Conservation (phyloP, 352 stramenopile species). For the Phytophthora brassicae region DNA sequence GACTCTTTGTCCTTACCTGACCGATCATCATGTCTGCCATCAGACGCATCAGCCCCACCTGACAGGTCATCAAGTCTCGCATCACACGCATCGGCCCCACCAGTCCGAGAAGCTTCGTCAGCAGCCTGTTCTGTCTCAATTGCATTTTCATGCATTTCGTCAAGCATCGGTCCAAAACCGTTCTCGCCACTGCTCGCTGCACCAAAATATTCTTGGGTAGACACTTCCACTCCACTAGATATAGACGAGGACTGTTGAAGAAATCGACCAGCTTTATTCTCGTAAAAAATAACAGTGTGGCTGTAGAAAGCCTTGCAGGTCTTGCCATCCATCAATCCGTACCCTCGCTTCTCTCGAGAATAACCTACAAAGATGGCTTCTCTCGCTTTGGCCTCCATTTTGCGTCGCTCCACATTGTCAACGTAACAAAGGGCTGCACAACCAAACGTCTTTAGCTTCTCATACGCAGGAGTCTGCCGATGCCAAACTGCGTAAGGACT, state of each 20-base stretch:
- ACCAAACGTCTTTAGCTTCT: constrained; percentile 1
- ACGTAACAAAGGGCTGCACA: constrained; percentile 11
- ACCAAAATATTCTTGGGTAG: neutral
- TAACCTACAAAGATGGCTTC: constrained; percentile 4
- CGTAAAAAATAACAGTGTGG: constrained; percentile 5
- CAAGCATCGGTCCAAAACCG: neutral
- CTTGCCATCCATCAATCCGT: constrained; percentile 1
- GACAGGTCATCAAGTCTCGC: neutral
- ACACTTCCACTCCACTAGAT: neutral
- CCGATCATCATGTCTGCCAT: neutral
- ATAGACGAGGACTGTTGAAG: neutral
- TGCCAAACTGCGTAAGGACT: constrained; percentile 13
- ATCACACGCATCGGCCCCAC: too few relatives aligned
- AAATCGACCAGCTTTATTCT: neutral
- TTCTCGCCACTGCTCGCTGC: neutral
- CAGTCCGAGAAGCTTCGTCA: too few relatives aligned
- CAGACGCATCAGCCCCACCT: neutral
- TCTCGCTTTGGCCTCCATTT: too few relatives aligned
- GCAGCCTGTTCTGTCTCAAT: too few relatives aligned
- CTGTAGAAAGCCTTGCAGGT: too few relatives aligned
- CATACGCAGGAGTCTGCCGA: constrained; percentile 3
- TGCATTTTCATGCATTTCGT: neutral
- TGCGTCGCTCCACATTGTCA: neutral
- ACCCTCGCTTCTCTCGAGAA: neutral
- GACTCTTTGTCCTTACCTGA: neutral